Percentiles rank a stretch among this genome's conserved stretches.
Evolutionary conservation across 345 rosid species (phyloP).

Genomic region (Lumnitzera racemosa): DNA sequence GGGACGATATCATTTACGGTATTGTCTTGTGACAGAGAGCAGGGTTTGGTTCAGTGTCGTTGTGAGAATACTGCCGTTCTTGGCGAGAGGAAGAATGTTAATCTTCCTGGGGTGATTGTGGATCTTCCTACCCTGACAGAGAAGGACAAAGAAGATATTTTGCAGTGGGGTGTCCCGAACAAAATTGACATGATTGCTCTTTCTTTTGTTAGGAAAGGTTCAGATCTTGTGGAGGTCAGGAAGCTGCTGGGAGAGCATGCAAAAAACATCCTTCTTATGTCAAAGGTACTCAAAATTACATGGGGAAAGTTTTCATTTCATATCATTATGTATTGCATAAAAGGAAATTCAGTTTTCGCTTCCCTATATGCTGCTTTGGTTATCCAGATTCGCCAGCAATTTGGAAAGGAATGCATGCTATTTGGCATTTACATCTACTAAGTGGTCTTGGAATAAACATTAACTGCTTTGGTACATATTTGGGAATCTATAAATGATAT

Average conservation of each 20-base stretch:
- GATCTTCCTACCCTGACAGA: constrained; percentile 95
- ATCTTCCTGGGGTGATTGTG: constrained; percentile 97
- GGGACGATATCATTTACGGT: constrained; percentile 90
- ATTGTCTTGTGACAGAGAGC: constrained; percentile 56
- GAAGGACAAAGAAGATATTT: constrained; percentile 93
- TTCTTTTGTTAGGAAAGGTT: constrained; percentile 92
- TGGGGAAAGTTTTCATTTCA: no score
- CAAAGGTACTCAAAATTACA: constrained; percentile 54
- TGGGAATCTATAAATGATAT: neutral
- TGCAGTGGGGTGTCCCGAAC: constrained; percentile 89
- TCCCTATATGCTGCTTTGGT: no score
- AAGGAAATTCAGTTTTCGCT: no score
- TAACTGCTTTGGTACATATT: neutral
- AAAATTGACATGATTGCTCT: constrained; percentile 95
- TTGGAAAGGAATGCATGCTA: no score
- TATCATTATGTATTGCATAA: no score
- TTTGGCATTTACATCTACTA: no score
- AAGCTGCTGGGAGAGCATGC: constrained; percentile 76
- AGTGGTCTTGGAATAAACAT: no score
- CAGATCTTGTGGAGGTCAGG: constrained; percentile 79
- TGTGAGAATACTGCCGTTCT: constrained; percentile 93
- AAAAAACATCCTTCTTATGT: constrained; percentile 86
- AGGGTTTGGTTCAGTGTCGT: constrained; percentile 67
- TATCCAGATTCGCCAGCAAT: no score
- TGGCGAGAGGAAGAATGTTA: constrained; percentile 95